These are phyloP conservation scores for Puccinia brachypodii DNA, from an alignment of 1,284 basidiomycete species.

Conservation along the genomic window DNA sequence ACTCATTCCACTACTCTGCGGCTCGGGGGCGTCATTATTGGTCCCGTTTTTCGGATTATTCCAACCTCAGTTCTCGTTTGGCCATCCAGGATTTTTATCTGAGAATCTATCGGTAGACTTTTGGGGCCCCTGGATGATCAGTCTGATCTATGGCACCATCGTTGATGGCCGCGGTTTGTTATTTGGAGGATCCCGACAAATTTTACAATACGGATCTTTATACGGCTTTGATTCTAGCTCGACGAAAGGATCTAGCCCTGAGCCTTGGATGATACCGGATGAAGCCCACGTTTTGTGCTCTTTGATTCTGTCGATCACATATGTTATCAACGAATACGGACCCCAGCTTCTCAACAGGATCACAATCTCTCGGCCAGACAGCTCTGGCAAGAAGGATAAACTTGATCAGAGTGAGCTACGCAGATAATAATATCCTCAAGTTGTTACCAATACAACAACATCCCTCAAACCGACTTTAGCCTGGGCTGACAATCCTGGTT, in stretches of 20 bases:
- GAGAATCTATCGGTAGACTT: slow-evolving; percentile 32
- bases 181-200: slow-evolving; percentile 20
- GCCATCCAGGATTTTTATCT: slow-evolving; percentile 34
- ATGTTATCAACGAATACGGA: slow-evolving; percentile 27
- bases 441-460: neutral
- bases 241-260: neutral
- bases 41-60: slow-evolving; percentile 46
- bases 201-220: neutral
- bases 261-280: slow-evolving; percentile 30
- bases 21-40: slow-evolving; percentile 41
- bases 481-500: neutral
- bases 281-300: slow-evolving; percentile 45
- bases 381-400: neutral
- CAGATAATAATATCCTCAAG: neutral
- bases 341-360: neutral
- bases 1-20: slow-evolving; percentile 40
- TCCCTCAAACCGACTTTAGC: neutral
- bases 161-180: slow-evolving; percentile 39
- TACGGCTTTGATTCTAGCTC: neutral
- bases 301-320: slow-evolving; percentile 29
- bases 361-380: neutral
- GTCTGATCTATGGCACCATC: slow-evolving; percentile 32
- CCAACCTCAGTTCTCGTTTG: slow-evolving; percentile 32
- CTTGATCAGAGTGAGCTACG: neutral
- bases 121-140: slow-evolving; percentile 43